Conservation (phyloP, 352 stramenopile genomes). For the Globisporangium spiculum region DNA sequence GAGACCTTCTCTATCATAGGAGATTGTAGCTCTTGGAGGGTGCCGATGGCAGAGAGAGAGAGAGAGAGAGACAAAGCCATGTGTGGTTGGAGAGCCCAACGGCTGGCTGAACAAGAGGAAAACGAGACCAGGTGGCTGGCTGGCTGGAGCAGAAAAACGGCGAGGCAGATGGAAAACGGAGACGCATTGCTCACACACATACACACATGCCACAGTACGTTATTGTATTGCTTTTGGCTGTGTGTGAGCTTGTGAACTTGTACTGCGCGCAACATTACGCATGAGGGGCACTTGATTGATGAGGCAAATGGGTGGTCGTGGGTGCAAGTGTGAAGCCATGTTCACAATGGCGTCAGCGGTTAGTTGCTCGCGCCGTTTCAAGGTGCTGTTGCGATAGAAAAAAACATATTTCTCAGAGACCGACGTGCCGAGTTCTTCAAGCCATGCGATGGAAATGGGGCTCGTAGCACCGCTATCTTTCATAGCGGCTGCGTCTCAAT, state of each 20-base stretch:
- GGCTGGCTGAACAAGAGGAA: background rate
- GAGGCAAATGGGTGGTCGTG: background rate
- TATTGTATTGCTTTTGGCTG: too few relatives aligned
- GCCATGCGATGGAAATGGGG: too few relatives aligned
- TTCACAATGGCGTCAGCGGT: background rate
- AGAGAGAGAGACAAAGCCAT: background rate
- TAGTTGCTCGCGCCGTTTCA: background rate
- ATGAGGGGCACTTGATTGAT: background rate
- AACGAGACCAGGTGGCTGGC: too few relatives aligned
- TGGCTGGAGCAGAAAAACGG: background rate
- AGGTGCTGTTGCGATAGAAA: background rate
- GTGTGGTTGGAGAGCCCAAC: background rate
- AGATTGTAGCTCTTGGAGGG: background rate
- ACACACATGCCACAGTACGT: too few relatives aligned
- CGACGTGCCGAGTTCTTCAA: too few relatives aligned
- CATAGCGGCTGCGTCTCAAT: too few relatives aligned
- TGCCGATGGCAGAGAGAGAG: background rate
- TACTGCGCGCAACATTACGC: background rate
- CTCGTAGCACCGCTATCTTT: too few relatives aligned
- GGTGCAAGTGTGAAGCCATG: background rate
- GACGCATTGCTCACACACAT: background rate
- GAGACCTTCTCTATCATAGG: background rate
- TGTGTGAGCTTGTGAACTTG: background rate
- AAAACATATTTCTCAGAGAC: too few relatives aligned
- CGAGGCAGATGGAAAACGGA: background rate